Evolutionary conservation across 179 eudicot genomes (phyloP), one percentile per base, ranked within the genome.

Genomic region (Drosera spatulata): DNA sequence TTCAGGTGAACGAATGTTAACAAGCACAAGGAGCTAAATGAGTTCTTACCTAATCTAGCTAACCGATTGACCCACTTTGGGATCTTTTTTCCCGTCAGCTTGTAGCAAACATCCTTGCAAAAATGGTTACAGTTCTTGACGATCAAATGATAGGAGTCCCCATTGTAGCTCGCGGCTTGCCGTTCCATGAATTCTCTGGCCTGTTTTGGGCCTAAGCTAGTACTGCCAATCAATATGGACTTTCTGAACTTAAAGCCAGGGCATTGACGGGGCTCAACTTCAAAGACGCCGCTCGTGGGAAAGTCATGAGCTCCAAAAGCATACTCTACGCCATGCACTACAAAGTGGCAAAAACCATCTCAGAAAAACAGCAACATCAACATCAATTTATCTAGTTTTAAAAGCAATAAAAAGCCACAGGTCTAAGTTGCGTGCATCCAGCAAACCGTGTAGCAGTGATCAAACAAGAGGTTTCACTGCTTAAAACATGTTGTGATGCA

Each of bases 61-160:
- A 90, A 83, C 57, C 97, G 90, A 73, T 90, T 90, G 1, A 90
- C 88, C 97, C 97, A 90, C 73, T 77, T 73, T 2, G 97, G 97
- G 58, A 85, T 90, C 53, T 65, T 69, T 65, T 85, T 87, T 64
- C 94, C 88, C 0, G 97, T 87, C 45, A 91, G 69, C 75, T 80
- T 80, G 75, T 79, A 68, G 66, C 87, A 88, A 58, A 91, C 69
- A 55, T 91, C 97, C 58, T 83, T 79, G 82, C 88, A 91, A 75
- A 91, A 88, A 73, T 91, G 97, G 70, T 91, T 91, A 70, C 97
- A 91, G 62, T 91, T 91, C 70, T 85, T 91, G 61, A 68, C 87
- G 51, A 91, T 84, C 77, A 91, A 84, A 67, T 88, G 96, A 69
- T 91, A 91, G 1, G 96, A 70, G 61, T 88, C 91, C 6, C 97